These are phyloP conservation scores for Wickerhamomyces tratensis DNA, from an alignment of 805 yeast genomes.

Conservation along the genomic window DNA sequence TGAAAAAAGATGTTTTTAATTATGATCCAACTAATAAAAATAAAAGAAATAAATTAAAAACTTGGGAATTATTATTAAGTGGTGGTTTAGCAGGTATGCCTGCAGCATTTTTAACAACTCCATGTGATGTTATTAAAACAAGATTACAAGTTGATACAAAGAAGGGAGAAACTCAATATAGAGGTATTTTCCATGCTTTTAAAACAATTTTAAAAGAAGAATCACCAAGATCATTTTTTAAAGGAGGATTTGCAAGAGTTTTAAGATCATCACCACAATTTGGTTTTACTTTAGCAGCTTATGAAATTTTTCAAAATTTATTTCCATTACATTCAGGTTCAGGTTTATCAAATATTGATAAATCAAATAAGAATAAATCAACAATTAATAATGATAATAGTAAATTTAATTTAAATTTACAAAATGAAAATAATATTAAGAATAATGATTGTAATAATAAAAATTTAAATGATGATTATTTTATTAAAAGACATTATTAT, in stretches of 20 bases:
- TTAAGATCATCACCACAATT: conserved; percentile 95
- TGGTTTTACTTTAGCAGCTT: conserved; percentile 96
- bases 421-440: too few relatives aligned
- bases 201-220: conserved; percentile 69
- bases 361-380: neutral
- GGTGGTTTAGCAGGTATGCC: conserved; percentile 99
- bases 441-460: conserved; percentile 13
- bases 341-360: conserved; percentile 13
- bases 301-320: conserved; percentile 76
- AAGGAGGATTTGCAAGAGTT: conserved; percentile 94
- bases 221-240: conserved; percentile 79
- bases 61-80: conserved; percentile 76
- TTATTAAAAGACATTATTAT: conserved; percentile 33
- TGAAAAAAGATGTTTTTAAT: conserved; percentile 71
- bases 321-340: conserved; percentile 48
- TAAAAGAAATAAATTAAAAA: conserved; percentile 49
- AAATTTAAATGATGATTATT: conserved; percentile 27
- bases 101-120: conserved; percentile 93
- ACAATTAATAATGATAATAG: conserved; percentile 7
- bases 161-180: conserved; percentile 67
- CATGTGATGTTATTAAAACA: conserved; percentile 94
- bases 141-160: conserved; percentile 82
- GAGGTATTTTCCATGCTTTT: conserved; percentile 72
- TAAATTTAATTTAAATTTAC: too few relatives aligned
- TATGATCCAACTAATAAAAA: conserved; percentile 66